These are phyloP conservation scores for Verticillium isaacii DNA, from an alignment of 2,329 filamentous ascomycete genomes.

Conservation along the genomic window DNA sequence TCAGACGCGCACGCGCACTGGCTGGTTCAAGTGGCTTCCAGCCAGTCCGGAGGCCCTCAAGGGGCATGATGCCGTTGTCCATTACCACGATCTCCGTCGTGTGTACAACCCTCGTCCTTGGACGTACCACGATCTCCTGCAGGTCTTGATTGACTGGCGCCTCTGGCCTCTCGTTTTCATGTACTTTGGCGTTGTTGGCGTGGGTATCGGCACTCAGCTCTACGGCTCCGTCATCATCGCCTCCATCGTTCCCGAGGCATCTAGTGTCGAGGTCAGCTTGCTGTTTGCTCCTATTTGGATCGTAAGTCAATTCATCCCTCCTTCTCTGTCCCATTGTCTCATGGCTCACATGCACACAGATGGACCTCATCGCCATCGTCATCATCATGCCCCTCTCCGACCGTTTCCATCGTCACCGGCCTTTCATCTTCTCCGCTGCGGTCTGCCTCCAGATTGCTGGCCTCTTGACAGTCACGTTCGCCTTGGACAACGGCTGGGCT, in stretches of 20 bases:
- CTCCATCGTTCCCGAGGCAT: conserved; percentile 69
- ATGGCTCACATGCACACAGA: conserved; percentile 37
- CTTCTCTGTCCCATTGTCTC: background rate
- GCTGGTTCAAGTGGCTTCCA: conserved; percentile 63
- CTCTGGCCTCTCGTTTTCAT: conserved; percentile 82
- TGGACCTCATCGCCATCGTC: conserved; percentile 84
- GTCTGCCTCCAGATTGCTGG: conserved; percentile 77
- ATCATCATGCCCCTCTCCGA: conserved; percentile 82
- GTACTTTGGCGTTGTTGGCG: conserved; percentile 93
- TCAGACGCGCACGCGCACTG: conserved; percentile 43
- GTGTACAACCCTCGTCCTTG: conserved; percentile 75
- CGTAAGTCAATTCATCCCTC: conserved; percentile 41
- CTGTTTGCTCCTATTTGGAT: conserved; percentile 92
- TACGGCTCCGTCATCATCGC: conserved; percentile 86
- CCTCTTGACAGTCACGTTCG: conserved; percentile 74
- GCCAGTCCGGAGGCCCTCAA: conserved; percentile 63
- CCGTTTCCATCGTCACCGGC: conserved; percentile 75
- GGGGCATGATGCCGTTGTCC: conserved; percentile 72
- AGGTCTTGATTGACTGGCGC: conserved; percentile 78
- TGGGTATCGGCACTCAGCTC: conserved; percentile 83
- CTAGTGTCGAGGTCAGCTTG: conserved; percentile 70
- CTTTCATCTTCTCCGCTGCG: conserved; percentile 74
- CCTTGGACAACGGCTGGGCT: conserved; percentile 67
- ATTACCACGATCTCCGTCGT: conserved; percentile 76
- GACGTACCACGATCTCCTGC: conserved; percentile 64